A percentile compares a stretch with the other conserved stretches of the same genome.
phyloP scores from a whole-genome alignment of 805 yeast genomes.

The Pachysolen tannophilus region DNA sequence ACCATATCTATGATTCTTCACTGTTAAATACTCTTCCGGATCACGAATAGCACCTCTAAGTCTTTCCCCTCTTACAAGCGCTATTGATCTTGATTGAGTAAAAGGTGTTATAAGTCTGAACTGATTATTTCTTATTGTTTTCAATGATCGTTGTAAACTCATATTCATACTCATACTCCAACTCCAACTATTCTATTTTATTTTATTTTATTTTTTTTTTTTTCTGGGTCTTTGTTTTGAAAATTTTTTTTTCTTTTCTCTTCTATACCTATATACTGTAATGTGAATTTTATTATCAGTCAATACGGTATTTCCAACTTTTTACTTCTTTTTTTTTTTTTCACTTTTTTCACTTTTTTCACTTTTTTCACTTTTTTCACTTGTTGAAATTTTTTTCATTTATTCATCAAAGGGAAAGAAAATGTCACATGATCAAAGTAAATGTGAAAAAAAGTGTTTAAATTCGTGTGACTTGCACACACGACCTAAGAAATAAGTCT shows the following conservation, averaged over 20 bases:
- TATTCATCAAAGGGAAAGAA: too few species aligned
- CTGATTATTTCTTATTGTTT: slow-evolving; percentile 1
- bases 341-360: too few species aligned
- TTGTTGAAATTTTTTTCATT: too few species aligned
- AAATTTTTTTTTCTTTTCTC: slow-evolving; percentile 3
- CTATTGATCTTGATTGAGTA: slow-evolving; percentile 14
- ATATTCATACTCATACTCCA: too few species aligned
- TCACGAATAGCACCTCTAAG: slow-evolving; percentile 68
- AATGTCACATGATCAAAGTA: too few species aligned
- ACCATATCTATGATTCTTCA: slow-evolving; percentile 49
- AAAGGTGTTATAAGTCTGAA: too few species aligned
- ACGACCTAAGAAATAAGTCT: too few species aligned
- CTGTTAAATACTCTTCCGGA: slow-evolving; percentile 49
- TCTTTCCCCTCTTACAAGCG: slow-evolving; percentile 43
- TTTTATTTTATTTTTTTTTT: neutral
- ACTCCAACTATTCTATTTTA: neutral
- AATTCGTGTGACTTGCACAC: too few species aligned
- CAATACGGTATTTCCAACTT: neutral
- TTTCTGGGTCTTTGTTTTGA: slow-evolving; percentile 1
- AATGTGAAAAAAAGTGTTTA: too few species aligned
- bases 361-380: too few species aligned
- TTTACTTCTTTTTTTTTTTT: too few species aligned
- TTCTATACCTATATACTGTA: neutral
- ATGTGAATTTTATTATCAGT: neutral
- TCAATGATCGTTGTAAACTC: too few species aligned